Conservation (phyloP, 2,329 filamentous ascomycete species). For the Penicillium sp. region DNA sequence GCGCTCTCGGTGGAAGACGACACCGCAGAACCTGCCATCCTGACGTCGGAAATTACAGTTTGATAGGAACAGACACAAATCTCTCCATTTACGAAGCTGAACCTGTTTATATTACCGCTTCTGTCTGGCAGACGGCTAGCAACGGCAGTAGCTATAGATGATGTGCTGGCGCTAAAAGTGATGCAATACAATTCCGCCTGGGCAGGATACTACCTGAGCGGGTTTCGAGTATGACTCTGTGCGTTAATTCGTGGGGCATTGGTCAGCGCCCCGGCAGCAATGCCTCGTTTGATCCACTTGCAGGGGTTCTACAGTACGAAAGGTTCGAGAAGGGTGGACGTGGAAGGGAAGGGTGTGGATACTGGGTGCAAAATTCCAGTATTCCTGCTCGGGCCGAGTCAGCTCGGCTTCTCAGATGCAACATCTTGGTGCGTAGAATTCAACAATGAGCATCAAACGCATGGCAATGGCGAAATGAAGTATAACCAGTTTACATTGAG, state of each 20-base stretch:
- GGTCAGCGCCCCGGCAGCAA: not conserved
- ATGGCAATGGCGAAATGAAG: not conserved
- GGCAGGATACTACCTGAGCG: slow-evolving; percentile 14
- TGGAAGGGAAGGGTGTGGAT: not conserved
- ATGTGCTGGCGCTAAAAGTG: slow-evolving; percentile 34
- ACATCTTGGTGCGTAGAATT: not conserved
- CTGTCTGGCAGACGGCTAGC: slow-evolving; percentile 17
- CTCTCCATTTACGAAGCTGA: not conserved
- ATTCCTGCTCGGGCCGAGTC: not conserved
- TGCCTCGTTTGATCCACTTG: not conserved
- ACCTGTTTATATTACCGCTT: slow-evolving; percentile 9
- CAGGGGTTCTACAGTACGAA: not conserved
- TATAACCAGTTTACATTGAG: not conserved
- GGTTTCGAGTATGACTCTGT: not conserved
- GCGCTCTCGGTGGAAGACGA: slow-evolving; percentile 9
- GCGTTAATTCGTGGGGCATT: not conserved
- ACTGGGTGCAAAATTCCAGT: no score
- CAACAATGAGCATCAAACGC: not conserved
- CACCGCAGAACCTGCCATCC: slow-evolving; percentile 21
- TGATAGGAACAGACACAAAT: no score
- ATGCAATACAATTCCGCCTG: slow-evolving; percentile 28
- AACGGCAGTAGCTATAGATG: slow-evolving; percentile 22
- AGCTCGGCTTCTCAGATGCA: not conserved
- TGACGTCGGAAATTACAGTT: not conserved
- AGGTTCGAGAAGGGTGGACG: not conserved